Percentiles rank a stretch among this genome's conserved stretches.
phyloP scores from a whole-genome alignment of 192 early-diverging fungal genomes.

The Dimargaris verticillata region DNA sequence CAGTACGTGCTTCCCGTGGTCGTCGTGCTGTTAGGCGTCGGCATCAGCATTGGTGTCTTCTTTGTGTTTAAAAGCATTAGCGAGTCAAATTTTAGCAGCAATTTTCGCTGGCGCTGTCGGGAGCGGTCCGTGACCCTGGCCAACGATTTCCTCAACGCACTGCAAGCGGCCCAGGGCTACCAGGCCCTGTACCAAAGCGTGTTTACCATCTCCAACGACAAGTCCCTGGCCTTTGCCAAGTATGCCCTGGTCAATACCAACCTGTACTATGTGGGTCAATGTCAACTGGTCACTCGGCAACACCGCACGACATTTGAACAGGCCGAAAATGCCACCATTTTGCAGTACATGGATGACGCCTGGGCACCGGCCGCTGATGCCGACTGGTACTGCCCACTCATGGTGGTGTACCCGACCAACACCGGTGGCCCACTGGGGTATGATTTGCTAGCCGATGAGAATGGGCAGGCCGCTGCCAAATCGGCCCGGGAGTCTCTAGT shows the following conservation, averaged over 20 bases:
- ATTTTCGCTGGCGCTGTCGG: conserved; percentile 2
- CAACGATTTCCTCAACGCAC: conserved; percentile 1
- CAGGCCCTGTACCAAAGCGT: neutral
- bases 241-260: conserved; percentile 3
- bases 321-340: neutral
- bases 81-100: neutral
- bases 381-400: neutral
- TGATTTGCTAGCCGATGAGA: neutral
- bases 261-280: neutral
- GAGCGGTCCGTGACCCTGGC: conserved; percentile 1
- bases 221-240: neutral
- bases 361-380: neutral
- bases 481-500: neutral
- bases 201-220: neutral
- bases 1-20: conserved; percentile 6
- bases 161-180: conserved; percentile 3
- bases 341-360: neutral
- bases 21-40: neutral
- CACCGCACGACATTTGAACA: neutral
- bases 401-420: neutral
- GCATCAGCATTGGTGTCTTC: conserved; percentile 7
- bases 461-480: neutral
- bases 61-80: neutral
- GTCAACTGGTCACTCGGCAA: neutral
- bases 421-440: neutral